A percentile compares a stretch with the other conserved stretches of the same genome.
Conservation (phyloP, 768 basidiomycete species). For the Collybiopsis confluens region DNA sequence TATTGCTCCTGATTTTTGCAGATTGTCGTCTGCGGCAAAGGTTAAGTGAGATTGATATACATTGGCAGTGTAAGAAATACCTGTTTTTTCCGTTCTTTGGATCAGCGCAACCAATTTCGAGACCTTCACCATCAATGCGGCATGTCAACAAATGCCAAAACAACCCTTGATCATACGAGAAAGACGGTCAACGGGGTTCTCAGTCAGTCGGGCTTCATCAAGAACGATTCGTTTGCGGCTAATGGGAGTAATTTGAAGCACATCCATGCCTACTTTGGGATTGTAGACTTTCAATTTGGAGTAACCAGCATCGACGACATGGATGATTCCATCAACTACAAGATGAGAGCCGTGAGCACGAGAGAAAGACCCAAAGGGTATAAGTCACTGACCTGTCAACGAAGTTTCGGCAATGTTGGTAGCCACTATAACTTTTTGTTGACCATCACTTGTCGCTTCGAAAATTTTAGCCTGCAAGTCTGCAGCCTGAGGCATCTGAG, state of each 20-base stretch:
- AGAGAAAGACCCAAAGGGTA: background rate
- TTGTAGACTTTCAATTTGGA: constrained; percentile 99
- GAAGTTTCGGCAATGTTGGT: constrained; percentile 99
- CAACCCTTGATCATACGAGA: too few relatives aligned
- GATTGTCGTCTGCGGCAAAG: too few relatives aligned
- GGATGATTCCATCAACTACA: constrained; percentile 93
- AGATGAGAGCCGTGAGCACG: constrained; percentile 13
- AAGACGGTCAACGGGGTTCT: too few relatives aligned
- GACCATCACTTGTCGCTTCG: constrained; percentile 87
- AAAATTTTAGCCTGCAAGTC: constrained; percentile 99
- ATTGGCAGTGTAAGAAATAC: too few relatives aligned
- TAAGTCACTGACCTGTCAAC: constrained; percentile 62
- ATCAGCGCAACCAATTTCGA: too few relatives aligned
- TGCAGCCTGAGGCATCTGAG: constrained; percentile 99
- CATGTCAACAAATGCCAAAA: too few relatives aligned
- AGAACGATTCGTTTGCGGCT: too few relatives aligned
- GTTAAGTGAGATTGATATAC: too few relatives aligned
- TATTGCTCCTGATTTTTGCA: too few relatives aligned
- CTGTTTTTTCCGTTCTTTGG: too few relatives aligned
- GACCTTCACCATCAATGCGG: too few relatives aligned
- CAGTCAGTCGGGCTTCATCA: too few relatives aligned
- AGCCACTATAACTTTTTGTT: constrained; percentile 95
- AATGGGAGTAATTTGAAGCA: constrained; percentile 97
- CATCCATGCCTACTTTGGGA: constrained; percentile 99
- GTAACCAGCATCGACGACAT: constrained; percentile 94